Evolutionary conservation across 306 rosid genomes (phyloP), one percentile per base, ranked within the genome.

Genomic region (Vigna mungo): DNA sequence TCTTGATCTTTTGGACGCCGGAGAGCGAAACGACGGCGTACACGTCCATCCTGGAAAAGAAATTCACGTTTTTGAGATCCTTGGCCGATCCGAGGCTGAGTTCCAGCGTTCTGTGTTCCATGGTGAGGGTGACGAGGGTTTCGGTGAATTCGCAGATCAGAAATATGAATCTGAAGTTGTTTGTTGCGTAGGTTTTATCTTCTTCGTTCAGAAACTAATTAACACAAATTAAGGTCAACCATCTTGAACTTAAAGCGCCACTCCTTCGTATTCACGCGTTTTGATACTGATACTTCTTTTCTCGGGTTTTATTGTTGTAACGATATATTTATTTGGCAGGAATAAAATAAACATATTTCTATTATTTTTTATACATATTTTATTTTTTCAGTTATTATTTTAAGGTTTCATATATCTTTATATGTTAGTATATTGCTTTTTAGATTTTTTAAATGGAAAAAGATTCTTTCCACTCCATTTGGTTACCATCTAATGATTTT

Each of bases 1-100:
- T 86, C 61, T 84, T 85, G 60, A 55, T 48, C 21, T 48, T 75
- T n/a, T 85, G 89, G 13, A 84, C 86, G 34, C 90, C 97, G 64
- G 82, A 20, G 90, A 93, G 68, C 0, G 87, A 78, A 71, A 85
- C 87, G 79, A 86, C 89, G 56, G 82, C 94, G 86, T 90, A 94
- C 0, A 86, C 96, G 18, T 90, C 85, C 91, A 90, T 90, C 82
- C 86, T 88, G 21, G 84, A 51, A 46, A 93, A 20, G 30, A 86
- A 64, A 51, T 81, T 91, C 1, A 84, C 85, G 7, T 93, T 78
- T 20, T 93, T 85, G 46, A 93, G 83, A 43, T 84, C 94, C 21
- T 78, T 82, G 1, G 98, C 97, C 0, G 94, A 91, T 70, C 59
- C n/a, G 5, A 93, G 59, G 49, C 78, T 86, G 49, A 93, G 76